Percentiles rank a stretch among this genome's conserved stretches.
These are phyloP conservation scores for Udeniomyces megalosporus DNA, from an alignment of 768 basidiomycete species.

Conservation along the genomic window DNA sequence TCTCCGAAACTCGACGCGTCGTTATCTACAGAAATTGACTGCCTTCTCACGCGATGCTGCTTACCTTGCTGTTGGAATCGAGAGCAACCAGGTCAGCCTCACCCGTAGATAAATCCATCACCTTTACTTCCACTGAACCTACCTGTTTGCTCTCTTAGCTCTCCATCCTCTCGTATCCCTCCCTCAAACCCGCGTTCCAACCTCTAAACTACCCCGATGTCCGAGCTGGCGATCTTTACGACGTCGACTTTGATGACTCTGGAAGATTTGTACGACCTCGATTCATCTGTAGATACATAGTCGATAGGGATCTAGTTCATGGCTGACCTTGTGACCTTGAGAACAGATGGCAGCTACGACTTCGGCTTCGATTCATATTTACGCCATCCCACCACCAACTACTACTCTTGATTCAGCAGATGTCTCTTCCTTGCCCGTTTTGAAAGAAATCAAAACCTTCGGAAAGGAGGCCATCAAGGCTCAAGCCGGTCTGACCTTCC, in stretches of 20 bases:
- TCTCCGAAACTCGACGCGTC: background rate
- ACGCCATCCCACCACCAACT: conserved; percentile 13
- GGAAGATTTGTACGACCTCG: conserved; percentile 34
- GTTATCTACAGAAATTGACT: conserved; percentile 57
- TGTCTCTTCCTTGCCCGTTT: background rate
- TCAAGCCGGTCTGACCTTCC: conserved; percentile 19
- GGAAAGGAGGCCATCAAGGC: background rate
- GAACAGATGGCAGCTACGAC: conserved; percentile 26
- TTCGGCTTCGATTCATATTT: conserved; percentile 20
- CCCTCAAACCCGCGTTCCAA: conserved; percentile 35
- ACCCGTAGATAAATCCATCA: background rate
- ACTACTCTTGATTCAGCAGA: background rate
- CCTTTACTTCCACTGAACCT: too few relatives aligned
- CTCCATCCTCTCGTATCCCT: conserved; percentile 49
- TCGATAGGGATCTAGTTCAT: too few relatives aligned
- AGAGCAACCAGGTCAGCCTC: conserved; percentile 47
- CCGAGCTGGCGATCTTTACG: conserved; percentile 65
- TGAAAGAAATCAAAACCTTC: conserved; percentile 8
- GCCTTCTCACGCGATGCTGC: conserved; percentile 53
- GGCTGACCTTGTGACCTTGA: background rate
- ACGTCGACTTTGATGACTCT: conserved; percentile 56
- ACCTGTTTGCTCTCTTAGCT: conserved; percentile 34
- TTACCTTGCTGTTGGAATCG: conserved; percentile 50
- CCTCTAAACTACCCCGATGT: conserved; percentile 33
- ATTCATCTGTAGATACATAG: too few relatives aligned